These are phyloP conservation scores for Linderina pennispora DNA, from an alignment of 192 early-diverging fungal species.

Conservation along the genomic window DNA sequence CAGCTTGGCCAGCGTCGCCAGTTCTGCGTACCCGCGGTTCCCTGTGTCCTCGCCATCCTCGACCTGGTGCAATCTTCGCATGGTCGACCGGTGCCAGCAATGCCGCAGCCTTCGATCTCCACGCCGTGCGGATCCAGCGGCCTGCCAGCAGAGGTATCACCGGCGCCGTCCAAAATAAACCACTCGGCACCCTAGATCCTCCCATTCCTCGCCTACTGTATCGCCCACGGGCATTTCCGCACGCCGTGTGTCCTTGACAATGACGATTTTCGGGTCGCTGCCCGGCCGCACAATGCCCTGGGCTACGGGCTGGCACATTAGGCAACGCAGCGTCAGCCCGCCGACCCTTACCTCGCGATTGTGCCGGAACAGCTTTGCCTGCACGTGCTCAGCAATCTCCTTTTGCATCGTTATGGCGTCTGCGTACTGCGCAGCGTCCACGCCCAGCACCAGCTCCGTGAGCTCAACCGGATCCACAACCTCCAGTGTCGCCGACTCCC, in stretches of 20 bases:
- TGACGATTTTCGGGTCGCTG: slow-evolving; percentile 12
- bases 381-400: slow-evolving; percentile 12
- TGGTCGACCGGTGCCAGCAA: slow-evolving; percentile 10
- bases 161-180: slow-evolving; percentile 37
- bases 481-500: slow-evolving; percentile 2
- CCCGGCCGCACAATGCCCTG: slow-evolving; percentile 16
- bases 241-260: slow-evolving; percentile 24
- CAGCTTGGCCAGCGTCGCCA: slow-evolving; percentile 18
- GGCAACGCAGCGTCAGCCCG: slow-evolving; percentile 9
- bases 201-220: slow-evolving; percentile 28
- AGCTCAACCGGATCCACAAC: slow-evolving; percentile 20
- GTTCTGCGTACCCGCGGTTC: slow-evolving; percentile 35
- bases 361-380: background rate
- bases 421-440: slow-evolving; percentile 15
- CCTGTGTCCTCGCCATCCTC: slow-evolving; percentile 16
- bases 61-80: slow-evolving; percentile 14
- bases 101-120: no score
- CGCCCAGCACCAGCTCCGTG: slow-evolving; percentile 38
- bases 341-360: no score
- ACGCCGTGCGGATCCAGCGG: no score
- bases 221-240: no score
- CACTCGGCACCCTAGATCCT: slow-evolving; percentile 41
- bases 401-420: slow-evolving; percentile 13
- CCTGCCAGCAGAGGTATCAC: no score
- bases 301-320: slow-evolving; percentile 43